A percentile compares a stretch with the other conserved stretches of the same genome.
Evolutionary conservation across 768 basidiomycete species (phyloP).

Genomic region (Lactarius evosmus): DNA sequence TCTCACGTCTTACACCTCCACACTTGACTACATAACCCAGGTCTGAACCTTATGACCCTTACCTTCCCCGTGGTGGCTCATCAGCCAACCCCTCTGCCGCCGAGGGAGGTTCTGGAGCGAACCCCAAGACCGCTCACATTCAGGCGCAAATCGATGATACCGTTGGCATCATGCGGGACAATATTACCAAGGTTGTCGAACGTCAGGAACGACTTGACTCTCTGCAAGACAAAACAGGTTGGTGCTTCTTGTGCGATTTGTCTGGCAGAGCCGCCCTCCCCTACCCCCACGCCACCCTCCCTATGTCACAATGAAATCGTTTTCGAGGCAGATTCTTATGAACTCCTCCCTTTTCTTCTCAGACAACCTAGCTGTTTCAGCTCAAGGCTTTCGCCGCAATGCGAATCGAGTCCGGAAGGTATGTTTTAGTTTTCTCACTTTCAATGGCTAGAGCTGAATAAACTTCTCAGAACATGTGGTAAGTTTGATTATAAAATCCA

Average conservation of each 20-base stretch:
- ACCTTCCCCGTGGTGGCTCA: constrained; percentile 82
- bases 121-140: constrained; percentile 88
- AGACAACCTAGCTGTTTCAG: constrained; percentile 97
- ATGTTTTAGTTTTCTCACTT: constrained; percentile 33
- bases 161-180: constrained; percentile 96
- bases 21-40: constrained; percentile 42
- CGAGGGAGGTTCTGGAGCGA: constrained; percentile 44
- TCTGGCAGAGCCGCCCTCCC: background rate
- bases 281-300: background rate
- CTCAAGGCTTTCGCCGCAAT: constrained; percentile 97
- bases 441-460: constrained; percentile 9
- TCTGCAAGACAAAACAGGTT: constrained; percentile 97
- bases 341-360: background rate
- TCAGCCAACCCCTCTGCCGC: constrained; percentile 51
- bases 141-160: constrained; percentile 98
- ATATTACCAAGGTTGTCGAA: constrained; percentile 95
- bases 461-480: constrained; percentile 80
- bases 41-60: constrained; percentile 99
- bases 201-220: constrained; percentile 91
- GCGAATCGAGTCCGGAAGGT: constrained; percentile 98
- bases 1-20: constrained; percentile 19
- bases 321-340: constrained; percentile 1
- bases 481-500: constrained; percentile 36
- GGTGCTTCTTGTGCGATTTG: constrained; percentile 33
- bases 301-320: background rate